Evolutionary conservation across 2,329 filamentous ascomycete genomes (phyloP).

Genomic region (Arachnopeziza araneosa): DNA sequence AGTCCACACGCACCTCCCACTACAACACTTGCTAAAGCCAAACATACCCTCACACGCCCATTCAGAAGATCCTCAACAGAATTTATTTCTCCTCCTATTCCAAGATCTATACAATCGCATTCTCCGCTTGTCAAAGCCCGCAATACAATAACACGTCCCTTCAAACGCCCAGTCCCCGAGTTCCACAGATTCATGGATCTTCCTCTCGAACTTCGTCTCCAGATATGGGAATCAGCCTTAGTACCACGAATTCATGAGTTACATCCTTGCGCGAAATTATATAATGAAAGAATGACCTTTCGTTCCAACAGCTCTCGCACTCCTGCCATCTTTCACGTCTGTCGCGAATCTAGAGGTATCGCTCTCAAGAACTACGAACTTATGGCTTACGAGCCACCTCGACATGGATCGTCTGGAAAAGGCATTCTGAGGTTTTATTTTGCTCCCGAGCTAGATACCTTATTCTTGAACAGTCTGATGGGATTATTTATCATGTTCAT

Average conservation of each 20-base stretch:
- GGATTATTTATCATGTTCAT: conserved; percentile 30
- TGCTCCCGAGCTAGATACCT: conserved; percentile 22
- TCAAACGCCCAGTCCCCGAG: conserved; percentile 10
- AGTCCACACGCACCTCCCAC: background rate
- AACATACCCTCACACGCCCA: background rate
- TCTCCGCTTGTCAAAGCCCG: background rate
- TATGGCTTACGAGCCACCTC: conserved; percentile 23
- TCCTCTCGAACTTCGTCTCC: conserved; percentile 24
- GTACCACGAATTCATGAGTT: conserved; percentile 27
- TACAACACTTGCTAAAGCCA: background rate
- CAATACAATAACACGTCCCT: conserved; percentile 8
- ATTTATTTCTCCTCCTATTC: background rate
- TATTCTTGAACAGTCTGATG: conserved; percentile 28
- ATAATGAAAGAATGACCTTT: conserved; percentile 29
- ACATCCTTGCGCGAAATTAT: conserved; percentile 27
- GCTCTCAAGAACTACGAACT: conserved; percentile 23
- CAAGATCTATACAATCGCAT: background rate
- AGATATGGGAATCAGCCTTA: conserved; percentile 24
- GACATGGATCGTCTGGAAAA: conserved; percentile 14
- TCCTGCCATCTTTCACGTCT: conserved; percentile 24
- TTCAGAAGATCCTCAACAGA: background rate
- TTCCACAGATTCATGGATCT: conserved; percentile 22
- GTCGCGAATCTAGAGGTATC: conserved; percentile 22
- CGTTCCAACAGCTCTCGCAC: conserved; percentile 26
- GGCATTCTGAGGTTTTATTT: conserved; percentile 29